These are phyloP conservation scores for Scheffersomyces parashehatae DNA, from an alignment of 1,139 yeast genomes.

Conservation along the genomic window DNA sequence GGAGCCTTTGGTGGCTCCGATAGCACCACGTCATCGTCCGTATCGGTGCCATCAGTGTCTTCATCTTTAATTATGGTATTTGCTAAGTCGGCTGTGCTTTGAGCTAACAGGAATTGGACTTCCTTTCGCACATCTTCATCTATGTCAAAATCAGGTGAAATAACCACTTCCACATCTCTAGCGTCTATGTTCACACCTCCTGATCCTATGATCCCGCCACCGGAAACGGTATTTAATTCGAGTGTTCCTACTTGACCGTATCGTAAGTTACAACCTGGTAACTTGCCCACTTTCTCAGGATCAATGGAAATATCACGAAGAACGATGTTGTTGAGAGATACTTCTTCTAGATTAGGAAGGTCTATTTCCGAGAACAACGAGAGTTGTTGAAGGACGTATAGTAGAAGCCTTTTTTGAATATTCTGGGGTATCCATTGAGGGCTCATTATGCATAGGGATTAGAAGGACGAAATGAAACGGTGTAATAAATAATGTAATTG, in stretches of 20 bases:
- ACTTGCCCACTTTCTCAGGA: slow-evolving; percentile 61
- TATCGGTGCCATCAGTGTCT: slow-evolving; percentile 14
- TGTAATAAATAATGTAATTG: no score
- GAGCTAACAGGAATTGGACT: slow-evolving; percentile 52
- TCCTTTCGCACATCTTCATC: slow-evolving; percentile 29
- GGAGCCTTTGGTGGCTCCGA: slow-evolving; percentile 5
- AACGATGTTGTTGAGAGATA: slow-evolving; percentile 58
- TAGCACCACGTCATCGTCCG: slow-evolving; percentile 12
- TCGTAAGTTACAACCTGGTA: slow-evolving; percentile 68
- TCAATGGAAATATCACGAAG: slow-evolving; percentile 69
- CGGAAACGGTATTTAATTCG: slow-evolving; percentile 33
- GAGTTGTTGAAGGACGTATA: slow-evolving; percentile 77
- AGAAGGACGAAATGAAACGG: no score
- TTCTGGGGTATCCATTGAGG: slow-evolving; percentile 83
- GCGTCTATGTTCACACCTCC: slow-evolving; percentile 67
- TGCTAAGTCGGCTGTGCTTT: slow-evolving; percentile 67
- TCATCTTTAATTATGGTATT: slow-evolving; percentile 47
- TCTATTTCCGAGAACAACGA: slow-evolving; percentile 84
- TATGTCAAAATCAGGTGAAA: slow-evolving; percentile 48
- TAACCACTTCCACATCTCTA: slow-evolving; percentile 53
- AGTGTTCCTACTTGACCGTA: slow-evolving; percentile 62
- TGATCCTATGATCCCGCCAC: slow-evolving; percentile 24
- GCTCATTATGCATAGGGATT: slow-evolving; percentile 35
- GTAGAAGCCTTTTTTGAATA: slow-evolving; percentile 75
- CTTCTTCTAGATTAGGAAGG: slow-evolving; percentile 73